A percentile compares a stretch with the other conserved stretches of the same genome.
Conservation (phyloP, 495 filamentous ascomycete genomes). For the Penicillium riverlandense region DNA sequence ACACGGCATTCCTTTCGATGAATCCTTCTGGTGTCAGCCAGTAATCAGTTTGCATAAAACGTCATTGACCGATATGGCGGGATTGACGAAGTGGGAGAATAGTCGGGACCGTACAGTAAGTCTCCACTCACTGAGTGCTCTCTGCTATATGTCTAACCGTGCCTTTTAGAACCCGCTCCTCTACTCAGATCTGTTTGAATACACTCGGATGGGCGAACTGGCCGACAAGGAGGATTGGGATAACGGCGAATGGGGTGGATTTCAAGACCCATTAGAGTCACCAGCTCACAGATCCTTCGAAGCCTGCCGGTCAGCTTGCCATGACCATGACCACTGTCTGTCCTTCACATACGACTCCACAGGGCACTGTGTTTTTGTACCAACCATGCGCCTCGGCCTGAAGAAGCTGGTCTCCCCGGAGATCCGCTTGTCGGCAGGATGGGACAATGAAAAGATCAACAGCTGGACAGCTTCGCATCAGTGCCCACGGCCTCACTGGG, state of each 20-base stretch:
- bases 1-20: slow-evolving; percentile 31
- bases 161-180: slow-evolving; percentile 12
- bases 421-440: slow-evolving; percentile 19
- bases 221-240: slow-evolving; percentile 23
- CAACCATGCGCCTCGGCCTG: slow-evolving; percentile 18
- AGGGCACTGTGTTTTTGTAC: slow-evolving; percentile 19
- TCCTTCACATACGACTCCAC: slow-evolving; percentile 20
- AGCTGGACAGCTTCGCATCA: slow-evolving; percentile 10
- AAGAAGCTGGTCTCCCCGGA: slow-evolving; percentile 2
- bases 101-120: slow-evolving; percentile 16
- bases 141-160: too few relatives aligned
- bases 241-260: slow-evolving; percentile 25
- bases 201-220: slow-evolving; percentile 10
- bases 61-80: slow-evolving; percentile 14
- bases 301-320: slow-evolving; percentile 19
- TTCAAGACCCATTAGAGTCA: slow-evolving; percentile 14
- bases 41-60: slow-evolving; percentile 47
- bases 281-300: slow-evolving; percentile 17
- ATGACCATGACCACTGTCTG: slow-evolving; percentile 18
- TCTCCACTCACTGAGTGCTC: neutral
- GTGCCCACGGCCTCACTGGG: slow-evolving; percentile 18
- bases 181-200: slow-evolving; percentile 25
- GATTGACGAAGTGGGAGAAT: slow-evolving; percentile 18
- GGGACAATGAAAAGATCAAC: slow-evolving; percentile 25
- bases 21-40: slow-evolving; percentile 44